Percentiles rank a stretch among this genome's conserved stretches.
Conservation (phyloP, 2,329 filamentous ascomycete species). For the Botryotinia calthae region DNA sequence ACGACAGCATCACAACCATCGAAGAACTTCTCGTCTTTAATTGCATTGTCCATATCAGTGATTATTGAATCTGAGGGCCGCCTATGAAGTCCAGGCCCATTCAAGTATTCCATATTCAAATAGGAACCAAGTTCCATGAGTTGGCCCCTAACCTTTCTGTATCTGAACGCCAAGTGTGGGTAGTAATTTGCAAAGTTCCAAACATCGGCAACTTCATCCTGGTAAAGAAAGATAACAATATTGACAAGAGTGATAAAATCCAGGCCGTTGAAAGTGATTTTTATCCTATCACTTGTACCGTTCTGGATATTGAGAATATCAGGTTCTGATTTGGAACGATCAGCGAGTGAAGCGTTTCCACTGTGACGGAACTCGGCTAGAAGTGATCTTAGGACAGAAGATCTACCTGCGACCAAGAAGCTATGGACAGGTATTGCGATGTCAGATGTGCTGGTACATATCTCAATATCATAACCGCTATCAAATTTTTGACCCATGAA, state of each 20-base stretch:
- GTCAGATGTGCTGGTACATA: slow-evolving; percentile 63
- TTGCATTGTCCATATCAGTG: slow-evolving; percentile 67
- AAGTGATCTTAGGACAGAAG: slow-evolving; percentile 61
- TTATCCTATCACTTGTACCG: slow-evolving; percentile 45
- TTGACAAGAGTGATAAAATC: slow-evolving; percentile 81
- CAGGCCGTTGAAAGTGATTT: slow-evolving; percentile 65
- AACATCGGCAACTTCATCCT: slow-evolving; percentile 74
- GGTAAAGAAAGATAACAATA: slow-evolving; percentile 75
- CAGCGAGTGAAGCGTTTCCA: slow-evolving; percentile 53
- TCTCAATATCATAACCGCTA: slow-evolving; percentile 39
- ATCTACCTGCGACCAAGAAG: slow-evolving; percentile 75
- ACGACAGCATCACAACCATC: slow-evolving; percentile 76
- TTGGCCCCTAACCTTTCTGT: slow-evolving; percentile 76
- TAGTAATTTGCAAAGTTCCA: slow-evolving; percentile 74
- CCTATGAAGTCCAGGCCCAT: slow-evolving; percentile 72
- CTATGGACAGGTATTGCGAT: slow-evolving; percentile 76
- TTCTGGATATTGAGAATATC: slow-evolving; percentile 60
- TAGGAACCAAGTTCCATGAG: slow-evolving; percentile 80
- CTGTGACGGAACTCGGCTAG: slow-evolving; percentile 56
- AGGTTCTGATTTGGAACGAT: slow-evolving; percentile 32
- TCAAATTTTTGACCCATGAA: slow-evolving; percentile 43
- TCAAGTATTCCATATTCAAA: slow-evolving; percentile 66
- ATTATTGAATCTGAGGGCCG: slow-evolving; percentile 62
- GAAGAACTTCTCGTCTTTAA: slow-evolving; percentile 68
- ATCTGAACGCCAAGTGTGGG: slow-evolving; percentile 65